phyloP scores from a whole-genome alignment of 176 grass and related monocot species.

The Aegilops speltoides region DNA sequence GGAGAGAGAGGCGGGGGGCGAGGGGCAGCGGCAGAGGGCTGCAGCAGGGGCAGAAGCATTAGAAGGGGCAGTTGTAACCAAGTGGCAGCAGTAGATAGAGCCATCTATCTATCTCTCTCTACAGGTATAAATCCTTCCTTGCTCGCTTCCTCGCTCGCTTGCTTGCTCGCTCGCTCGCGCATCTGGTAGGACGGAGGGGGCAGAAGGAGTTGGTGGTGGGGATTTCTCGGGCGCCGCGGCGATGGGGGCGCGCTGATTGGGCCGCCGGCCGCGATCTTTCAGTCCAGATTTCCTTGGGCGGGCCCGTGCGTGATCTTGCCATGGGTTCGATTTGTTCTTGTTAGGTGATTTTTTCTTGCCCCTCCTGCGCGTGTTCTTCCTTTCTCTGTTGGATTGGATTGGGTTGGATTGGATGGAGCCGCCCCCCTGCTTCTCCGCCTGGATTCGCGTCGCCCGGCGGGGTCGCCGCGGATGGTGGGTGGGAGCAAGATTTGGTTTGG shows the following conservation, averaged over 20 bases:
- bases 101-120: slow-evolving; percentile 47
- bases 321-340: slow-evolving; percentile 5
- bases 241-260: slow-evolving; percentile 35
- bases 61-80: slow-evolving; percentile 56
- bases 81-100: slow-evolving; percentile 58
- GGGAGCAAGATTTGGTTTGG: slow-evolving; percentile 18
- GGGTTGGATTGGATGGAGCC: no score
- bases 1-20: neutral
- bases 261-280: neutral
- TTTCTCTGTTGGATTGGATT: neutral
- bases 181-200: slow-evolving; percentile 9
- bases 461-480: neutral
- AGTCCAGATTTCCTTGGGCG: neutral
- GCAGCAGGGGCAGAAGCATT: slow-evolving; percentile 48
- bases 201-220: slow-evolving; percentile 16
- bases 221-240: slow-evolving; percentile 20
- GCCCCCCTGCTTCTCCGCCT: neutral
- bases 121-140: slow-evolving; percentile 54
- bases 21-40: slow-evolving; percentile 34
- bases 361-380: neutral
- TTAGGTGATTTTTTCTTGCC: slow-evolving; percentile 26
- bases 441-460: slow-evolving; percentile 1
- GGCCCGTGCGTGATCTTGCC: neutral
- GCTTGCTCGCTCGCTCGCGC: neutral
- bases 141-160: neutral